phyloP scores from a whole-genome alignment of 225 moss, liverwort and hornwort genomes.

The Bryum argenteum region DNA sequence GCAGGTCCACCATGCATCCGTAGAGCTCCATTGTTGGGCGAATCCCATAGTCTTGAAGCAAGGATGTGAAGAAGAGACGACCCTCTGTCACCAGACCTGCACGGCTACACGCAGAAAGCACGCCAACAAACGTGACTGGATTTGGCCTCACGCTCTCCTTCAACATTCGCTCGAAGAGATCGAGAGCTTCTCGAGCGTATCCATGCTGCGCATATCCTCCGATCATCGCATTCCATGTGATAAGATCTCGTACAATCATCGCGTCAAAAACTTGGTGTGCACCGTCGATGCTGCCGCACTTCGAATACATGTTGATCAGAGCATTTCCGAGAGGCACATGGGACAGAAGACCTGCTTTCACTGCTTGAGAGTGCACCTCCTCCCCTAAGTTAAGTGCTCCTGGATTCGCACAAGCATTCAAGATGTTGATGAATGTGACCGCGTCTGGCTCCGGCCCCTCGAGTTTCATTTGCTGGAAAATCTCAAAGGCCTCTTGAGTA shows the following conservation, averaged over 20 bases:
- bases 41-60: conserved; percentile 22
- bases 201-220: conserved; percentile 40
- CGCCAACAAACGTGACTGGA: conserved; percentile 37
- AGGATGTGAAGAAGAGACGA: conserved; percentile 30
- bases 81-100: conserved; percentile 41
- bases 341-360: conserved; percentile 20
- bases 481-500: conserved; percentile 19
- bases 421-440: conserved; percentile 39
- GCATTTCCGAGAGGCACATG: conserved; percentile 34
- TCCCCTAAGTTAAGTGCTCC: conserved; percentile 32
- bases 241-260: conserved; percentile 37
- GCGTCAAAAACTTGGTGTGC: conserved; percentile 31
- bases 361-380: conserved; percentile 31
- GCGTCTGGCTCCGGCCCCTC: conserved; percentile 30
- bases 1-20: conserved; percentile 50
- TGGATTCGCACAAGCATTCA: conserved; percentile 46
- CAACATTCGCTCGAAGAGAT: conserved; percentile 39
- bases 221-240: conserved; percentile 51
- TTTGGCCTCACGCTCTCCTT: conserved; percentile 34
- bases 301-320: conserved; percentile 49
- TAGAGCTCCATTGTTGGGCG: conserved; percentile 36
- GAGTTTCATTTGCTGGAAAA: conserved; percentile 42
- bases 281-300: conserved; percentile 41
- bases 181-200: conserved; percentile 32
- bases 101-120: conserved; percentile 40